A percentile compares a stretch with the other conserved stretches of the same genome.
These are phyloP conservation scores for Hortiboletus rubellus DNA, from an alignment of 1,284 basidiomycete genomes.

Conservation along the genomic window DNA sequence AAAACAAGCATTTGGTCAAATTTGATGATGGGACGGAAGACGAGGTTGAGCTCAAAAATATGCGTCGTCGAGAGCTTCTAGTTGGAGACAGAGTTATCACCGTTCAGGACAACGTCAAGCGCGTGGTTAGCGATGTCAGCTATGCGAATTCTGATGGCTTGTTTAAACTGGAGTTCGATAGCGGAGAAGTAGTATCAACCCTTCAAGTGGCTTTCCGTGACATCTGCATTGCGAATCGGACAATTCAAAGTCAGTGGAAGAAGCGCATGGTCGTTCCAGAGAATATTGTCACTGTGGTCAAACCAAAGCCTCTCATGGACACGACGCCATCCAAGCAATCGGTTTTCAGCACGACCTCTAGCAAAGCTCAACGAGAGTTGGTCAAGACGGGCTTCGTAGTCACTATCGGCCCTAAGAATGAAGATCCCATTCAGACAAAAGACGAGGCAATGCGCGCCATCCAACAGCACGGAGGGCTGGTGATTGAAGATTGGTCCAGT, in stretches of 20 bases:
- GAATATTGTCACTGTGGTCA: conserved; percentile 43
- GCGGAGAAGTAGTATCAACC: conserved; percentile 36
- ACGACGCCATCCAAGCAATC: conserved; percentile 48
- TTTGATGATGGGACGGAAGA: conserved; percentile 62
- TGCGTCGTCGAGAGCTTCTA: conserved; percentile 53
- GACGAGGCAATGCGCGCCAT: conserved; percentile 48
- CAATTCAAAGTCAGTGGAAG: conserved; percentile 52
- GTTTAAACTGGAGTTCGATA: conserved; percentile 44
- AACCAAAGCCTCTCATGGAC: conserved; percentile 31
- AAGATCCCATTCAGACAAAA: conserved; percentile 32
- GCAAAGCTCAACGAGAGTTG: conserved; percentile 41
- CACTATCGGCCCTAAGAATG: conserved; percentile 43
- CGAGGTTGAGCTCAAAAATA: conserved; percentile 48
- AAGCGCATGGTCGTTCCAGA: conserved; percentile 46
- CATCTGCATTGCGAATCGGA: conserved; percentile 50
- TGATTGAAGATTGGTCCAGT: conserved; percentile 66
- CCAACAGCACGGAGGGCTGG: conserved; percentile 54
- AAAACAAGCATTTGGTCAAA: conserved; percentile 45
- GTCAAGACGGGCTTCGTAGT: conserved; percentile 50
- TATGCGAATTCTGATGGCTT: conserved; percentile 35
- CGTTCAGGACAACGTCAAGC: conserved; percentile 32
- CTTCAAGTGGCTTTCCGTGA: conserved; percentile 33
- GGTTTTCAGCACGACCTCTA: conserved; percentile 31
- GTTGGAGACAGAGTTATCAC: conserved; percentile 58
- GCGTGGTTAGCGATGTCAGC: conserved; percentile 39